These are phyloP conservation scores for Candida easanensis DNA, from an alignment of 805 yeast genomes.

Conservation along the genomic window DNA sequence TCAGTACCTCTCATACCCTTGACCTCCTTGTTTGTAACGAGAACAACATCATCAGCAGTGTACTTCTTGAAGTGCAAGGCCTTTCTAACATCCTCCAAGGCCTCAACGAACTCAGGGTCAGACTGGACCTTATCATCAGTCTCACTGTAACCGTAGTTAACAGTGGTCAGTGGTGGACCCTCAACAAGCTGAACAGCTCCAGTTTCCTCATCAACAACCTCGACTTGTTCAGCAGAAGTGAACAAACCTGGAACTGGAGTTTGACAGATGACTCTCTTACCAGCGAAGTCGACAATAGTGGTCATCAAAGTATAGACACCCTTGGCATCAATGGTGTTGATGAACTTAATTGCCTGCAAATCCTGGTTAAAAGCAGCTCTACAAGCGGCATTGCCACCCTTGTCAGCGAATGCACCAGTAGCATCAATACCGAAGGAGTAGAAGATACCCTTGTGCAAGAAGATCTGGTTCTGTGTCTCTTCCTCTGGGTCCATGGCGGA, in stretches of 20 bases:
- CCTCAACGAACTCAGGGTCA: conserved; percentile 51
- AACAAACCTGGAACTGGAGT: conserved; percentile 89
- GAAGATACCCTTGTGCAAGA: conserved; percentile 78
- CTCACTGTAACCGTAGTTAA: conserved; percentile 68
- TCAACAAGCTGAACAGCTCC: conserved; percentile 35
- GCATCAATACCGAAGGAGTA: conserved; percentile 77
- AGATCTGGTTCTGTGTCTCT: conserved; percentile 58
- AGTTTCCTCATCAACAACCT: conserved; percentile 38
- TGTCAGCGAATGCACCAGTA: conserved; percentile 55
- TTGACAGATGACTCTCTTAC: conserved; percentile 85
- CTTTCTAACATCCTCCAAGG: conserved; percentile 61
- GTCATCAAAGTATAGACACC: conserved; percentile 75
- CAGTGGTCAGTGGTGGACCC: conserved; percentile 29
- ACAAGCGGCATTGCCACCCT: conserved; percentile 86
- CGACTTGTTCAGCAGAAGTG: conserved; percentile 37
- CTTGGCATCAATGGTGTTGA: conserved; percentile 61
- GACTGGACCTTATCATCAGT: conserved; percentile 48
- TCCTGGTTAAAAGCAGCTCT: conserved; percentile 79
- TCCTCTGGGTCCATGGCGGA: conserved; percentile 81
- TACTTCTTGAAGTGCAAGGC: conserved; percentile 78
- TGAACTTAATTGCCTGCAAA: conserved; percentile 61
- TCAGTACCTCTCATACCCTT: conserved; percentile 88
- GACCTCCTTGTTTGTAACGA: conserved; percentile 70
- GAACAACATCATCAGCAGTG: conserved; percentile 39
- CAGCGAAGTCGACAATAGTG: conserved; percentile 85